phyloP scores from a whole-genome alignment of 805 yeast genomes.

The Candida caryicola region DNA sequence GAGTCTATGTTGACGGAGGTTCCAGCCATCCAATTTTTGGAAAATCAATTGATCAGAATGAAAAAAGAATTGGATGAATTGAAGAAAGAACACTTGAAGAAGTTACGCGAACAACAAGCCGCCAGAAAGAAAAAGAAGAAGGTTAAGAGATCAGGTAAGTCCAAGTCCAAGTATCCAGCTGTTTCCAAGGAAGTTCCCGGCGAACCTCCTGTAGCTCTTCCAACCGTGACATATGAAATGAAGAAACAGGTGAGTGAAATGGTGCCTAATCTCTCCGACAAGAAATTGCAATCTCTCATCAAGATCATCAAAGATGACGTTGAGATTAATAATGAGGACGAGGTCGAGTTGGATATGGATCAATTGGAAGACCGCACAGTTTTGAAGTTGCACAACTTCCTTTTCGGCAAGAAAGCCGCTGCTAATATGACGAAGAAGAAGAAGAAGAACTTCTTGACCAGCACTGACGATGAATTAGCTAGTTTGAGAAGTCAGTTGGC shows the following conservation, averaged over 20 bases:
- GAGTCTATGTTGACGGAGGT: slow-evolving; percentile 58
- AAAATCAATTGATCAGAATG: slow-evolving; percentile 83
- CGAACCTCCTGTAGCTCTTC: slow-evolving; percentile 21
- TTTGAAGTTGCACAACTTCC: slow-evolving; percentile 77
- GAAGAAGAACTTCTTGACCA: slow-evolving; percentile 33
- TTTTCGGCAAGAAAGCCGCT: slow-evolving; percentile 46
- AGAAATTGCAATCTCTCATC: slow-evolving; percentile 78
- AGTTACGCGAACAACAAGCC: slow-evolving; percentile 60
- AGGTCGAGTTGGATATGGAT: slow-evolving; percentile 93
- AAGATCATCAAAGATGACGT: slow-evolving; percentile 76
- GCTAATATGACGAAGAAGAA: slow-evolving; percentile 43
- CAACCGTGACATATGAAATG: slow-evolving; percentile 86
- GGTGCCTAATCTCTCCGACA: slow-evolving; percentile 73
- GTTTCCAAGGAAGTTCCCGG: slow-evolving; percentile 15
- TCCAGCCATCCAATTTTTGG: slow-evolving; percentile 87
- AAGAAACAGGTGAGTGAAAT: slow-evolving; percentile 88
- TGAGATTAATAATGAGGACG: slow-evolving; percentile 67
- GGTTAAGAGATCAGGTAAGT: slow-evolving; percentile 28
- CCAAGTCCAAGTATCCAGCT: slow-evolving; percentile 10
- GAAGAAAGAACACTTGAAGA: slow-evolving; percentile 73
- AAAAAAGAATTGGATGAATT: slow-evolving; percentile 77
- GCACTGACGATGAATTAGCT: slow-evolving; percentile 54
- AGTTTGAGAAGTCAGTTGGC: slow-evolving; percentile 55
- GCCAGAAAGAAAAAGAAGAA: slow-evolving; percentile 46
- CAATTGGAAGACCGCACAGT: slow-evolving; percentile 82